Evolutionary conservation across 108 stramenopile genomes (phyloP).

Genomic region (Cyclotella distinguenda): DNA sequence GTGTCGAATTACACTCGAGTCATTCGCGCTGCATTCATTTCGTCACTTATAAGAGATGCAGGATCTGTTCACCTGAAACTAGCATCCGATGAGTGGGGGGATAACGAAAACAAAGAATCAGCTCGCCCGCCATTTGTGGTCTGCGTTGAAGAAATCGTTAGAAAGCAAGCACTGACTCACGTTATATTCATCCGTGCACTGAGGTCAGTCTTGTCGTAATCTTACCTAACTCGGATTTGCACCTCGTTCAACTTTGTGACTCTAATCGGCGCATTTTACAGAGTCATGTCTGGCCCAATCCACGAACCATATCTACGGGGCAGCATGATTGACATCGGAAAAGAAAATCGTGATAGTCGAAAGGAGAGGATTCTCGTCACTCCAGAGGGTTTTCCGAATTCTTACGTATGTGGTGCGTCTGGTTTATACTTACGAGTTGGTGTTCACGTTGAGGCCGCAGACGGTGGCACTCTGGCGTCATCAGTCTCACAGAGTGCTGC

Average conservation of each 20-base stretch:
- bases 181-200: constrained; percentile 76
- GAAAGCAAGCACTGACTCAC: constrained; percentile 79
- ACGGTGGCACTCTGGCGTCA: constrained; percentile 42
- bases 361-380: constrained; percentile 57
- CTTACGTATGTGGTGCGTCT: constrained; percentile 74
- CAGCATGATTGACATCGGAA: constrained; percentile 76
- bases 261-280: neutral
- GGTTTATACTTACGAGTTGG: constrained; percentile 79
- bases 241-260: neutral
- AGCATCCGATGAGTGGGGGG: constrained; percentile 23
- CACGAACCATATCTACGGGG: constrained; percentile 79
- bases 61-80: constrained; percentile 61
- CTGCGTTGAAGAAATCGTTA: constrained; percentile 82
- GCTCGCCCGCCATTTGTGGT: constrained; percentile 67
- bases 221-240: neutral
- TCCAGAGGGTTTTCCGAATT: constrained; percentile 89
- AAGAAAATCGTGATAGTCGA: constrained; percentile 53
- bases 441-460: constrained; percentile 75
- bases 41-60: constrained; percentile 69
- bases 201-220: constrained; percentile 15
- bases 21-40: constrained; percentile 76
- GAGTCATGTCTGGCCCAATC: constrained; percentile 73
- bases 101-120: constrained; percentile 22
- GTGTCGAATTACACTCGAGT: constrained; percentile 76
- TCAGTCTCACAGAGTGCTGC: constrained; percentile 45